Conservation (phyloP, 768 basidiomycete species). For the Naganishia onofrii region DNA sequence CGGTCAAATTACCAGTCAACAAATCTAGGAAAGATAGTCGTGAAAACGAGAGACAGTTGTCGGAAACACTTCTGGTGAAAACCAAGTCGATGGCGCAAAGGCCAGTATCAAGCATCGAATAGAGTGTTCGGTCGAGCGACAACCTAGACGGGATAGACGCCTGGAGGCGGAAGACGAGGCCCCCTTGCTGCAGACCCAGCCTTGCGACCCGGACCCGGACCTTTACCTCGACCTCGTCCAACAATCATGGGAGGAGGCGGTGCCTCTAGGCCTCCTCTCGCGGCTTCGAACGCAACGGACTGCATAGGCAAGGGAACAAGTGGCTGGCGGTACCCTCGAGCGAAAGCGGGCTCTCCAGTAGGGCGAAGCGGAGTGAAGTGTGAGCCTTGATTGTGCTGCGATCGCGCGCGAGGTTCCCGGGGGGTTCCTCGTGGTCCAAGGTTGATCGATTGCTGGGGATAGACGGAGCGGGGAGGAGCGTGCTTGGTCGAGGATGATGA, state of each 20-base stretch:
- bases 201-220: background rate
- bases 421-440: background rate
- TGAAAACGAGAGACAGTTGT: background rate
- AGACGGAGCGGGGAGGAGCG: background rate
- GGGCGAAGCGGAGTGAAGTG: background rate
- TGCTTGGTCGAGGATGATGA: background rate
- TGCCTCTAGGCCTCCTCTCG: background rate
- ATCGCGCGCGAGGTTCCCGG: background rate
- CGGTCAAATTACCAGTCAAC: background rate
- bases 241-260: background rate
- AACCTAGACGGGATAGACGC: background rate
- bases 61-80: background rate
- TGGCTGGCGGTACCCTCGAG: background rate
- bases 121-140: background rate
- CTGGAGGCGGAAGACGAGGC: background rate
- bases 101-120: background rate
- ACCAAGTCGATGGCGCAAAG: background rate
- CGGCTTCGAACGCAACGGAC: background rate
- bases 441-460: background rate
- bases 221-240: background rate
- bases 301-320: conserved; percentile 4
- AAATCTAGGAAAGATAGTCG: background rate
- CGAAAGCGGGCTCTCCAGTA: background rate
- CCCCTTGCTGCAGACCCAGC: background rate
- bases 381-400: background rate